phyloP scores from a whole-genome alignment of 1,284 basidiomycete species.

The Malassezia furfur region DNA sequence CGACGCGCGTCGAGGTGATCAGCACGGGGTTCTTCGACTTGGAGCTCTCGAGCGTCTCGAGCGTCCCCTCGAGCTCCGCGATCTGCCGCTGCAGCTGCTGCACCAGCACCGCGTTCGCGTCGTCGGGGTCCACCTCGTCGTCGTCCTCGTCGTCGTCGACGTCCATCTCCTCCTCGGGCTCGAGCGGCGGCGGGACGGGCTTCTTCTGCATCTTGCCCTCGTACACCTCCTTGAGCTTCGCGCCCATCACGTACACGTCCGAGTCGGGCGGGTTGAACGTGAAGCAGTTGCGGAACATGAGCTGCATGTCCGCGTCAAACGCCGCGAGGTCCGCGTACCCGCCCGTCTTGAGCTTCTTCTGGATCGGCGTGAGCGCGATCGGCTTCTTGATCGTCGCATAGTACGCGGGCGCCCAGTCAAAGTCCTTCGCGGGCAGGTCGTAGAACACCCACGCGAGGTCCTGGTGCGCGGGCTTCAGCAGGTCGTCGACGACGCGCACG shows the following conservation, averaged over 20 bases:
- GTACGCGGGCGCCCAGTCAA: constrained; percentile 68
- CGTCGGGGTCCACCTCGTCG: constrained; percentile 32
- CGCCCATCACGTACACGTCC: constrained; percentile 61
- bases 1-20: constrained; percentile 34
- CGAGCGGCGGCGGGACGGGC: constrained; percentile 52
- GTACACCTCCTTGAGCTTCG: constrained; percentile 65
- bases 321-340: constrained; percentile 67
- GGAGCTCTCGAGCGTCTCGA: constrained; percentile 33
- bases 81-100: constrained; percentile 35
- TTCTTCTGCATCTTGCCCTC: constrained; percentile 78
- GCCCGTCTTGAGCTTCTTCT: constrained; percentile 63
- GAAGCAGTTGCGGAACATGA: constrained; percentile 88
- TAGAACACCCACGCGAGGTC: constrained; percentile 74
- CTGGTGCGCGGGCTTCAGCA: constrained; percentile 68
- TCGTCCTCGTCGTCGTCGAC: constrained; percentile 48
- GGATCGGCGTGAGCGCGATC: constrained; percentile 60
- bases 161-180: constrained; percentile 40
- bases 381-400: constrained; percentile 87
- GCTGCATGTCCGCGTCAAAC: constrained; percentile 81
- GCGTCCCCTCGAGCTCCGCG: constrained; percentile 28
- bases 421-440: constrained; percentile 73
- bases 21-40: constrained; percentile 35
- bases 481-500: constrained; percentile 63
- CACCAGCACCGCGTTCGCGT: constrained; percentile 21
- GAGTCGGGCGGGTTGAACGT: constrained; percentile 82